A percentile compares a stretch with the other conserved stretches of the same genome.
These are phyloP conservation scores for Trypethelium eluteriae DNA, from an alignment of 495 filamentous ascomycete species.

Conservation along the genomic window DNA sequence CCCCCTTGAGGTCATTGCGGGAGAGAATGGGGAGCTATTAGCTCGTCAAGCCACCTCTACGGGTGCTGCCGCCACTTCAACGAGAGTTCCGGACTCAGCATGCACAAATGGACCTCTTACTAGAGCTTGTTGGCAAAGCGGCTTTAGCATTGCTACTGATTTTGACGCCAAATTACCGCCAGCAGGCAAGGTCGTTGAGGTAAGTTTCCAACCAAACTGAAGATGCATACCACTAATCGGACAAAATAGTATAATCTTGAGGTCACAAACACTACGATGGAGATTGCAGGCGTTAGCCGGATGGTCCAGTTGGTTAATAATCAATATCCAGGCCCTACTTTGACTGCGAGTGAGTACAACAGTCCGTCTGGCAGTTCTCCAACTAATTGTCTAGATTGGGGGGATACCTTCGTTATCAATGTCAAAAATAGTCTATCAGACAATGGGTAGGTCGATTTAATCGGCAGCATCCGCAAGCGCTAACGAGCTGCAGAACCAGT, in stretches of 20 bases:
- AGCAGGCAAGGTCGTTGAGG: slow-evolving; percentile 21
- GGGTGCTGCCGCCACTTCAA: not conserved
- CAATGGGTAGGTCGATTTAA: slow-evolving; percentile 21
- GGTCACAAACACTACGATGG: slow-evolving; percentile 22
- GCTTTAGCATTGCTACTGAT: slow-evolving; percentile 24
- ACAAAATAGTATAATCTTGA: slow-evolving; percentile 12
- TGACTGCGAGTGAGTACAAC: slow-evolving; percentile 26
- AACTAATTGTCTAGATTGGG: slow-evolving; percentile 26
- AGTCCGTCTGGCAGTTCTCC: not conserved
- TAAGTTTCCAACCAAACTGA: no score
- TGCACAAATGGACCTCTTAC: slow-evolving; percentile 24
- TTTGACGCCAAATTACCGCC: slow-evolving; percentile 23
- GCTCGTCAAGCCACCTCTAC: not conserved
- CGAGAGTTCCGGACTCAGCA: not conserved
- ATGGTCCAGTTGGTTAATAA: slow-evolving; percentile 27
- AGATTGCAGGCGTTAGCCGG: slow-evolving; percentile 18
- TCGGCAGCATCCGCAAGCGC: no score
- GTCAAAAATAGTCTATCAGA: slow-evolving; percentile 32
- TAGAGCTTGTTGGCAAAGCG: slow-evolving; percentile 24
- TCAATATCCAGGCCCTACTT: slow-evolving; percentile 31
- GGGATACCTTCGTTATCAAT: slow-evolving; percentile 32
- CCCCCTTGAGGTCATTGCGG: not conserved
- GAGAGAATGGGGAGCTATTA: not conserved
- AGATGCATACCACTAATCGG: no score
- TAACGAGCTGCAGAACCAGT: slow-evolving; percentile 25